These are phyloP conservation scores for Scheffersomyces illinoinensis DNA, from an alignment of 1,139 yeast genomes.

Conservation along the genomic window DNA sequence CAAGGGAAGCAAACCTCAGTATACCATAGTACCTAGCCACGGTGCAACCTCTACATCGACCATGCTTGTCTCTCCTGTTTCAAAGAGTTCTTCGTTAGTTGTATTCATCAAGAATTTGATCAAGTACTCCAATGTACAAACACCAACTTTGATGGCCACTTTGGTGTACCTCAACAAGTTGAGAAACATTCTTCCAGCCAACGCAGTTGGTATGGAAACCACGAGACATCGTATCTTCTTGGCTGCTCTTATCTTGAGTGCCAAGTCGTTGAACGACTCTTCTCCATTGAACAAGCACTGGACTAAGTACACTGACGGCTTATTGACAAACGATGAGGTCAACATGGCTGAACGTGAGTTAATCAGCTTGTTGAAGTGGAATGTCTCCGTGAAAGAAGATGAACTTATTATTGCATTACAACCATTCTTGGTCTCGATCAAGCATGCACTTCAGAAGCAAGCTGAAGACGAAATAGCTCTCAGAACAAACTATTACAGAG, in stretches of 20 bases:
- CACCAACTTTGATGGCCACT: conserved; percentile 92
- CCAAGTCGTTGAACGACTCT: conserved; percentile 89
- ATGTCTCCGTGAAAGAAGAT: conserved; percentile 62
- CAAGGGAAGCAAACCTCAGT: conserved; percentile 28
- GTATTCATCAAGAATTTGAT: conserved; percentile 73
- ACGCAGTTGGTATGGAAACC: conserved; percentile 90
- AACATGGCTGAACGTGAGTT: conserved; percentile 91
- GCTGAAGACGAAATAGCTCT: conserved; percentile 33
- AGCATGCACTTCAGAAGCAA: conserved; percentile 29
- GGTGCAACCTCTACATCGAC: conserved; percentile 8
- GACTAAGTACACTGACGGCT: conserved; percentile 87
- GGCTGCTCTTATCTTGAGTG: conserved; percentile 84
- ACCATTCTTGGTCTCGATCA: conserved; percentile 77
- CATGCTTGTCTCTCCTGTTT: conserved; percentile 27
- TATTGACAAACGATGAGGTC: conserved; percentile 73
- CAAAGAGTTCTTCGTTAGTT: conserved; percentile 38
- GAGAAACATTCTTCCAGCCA: conserved; percentile 76
- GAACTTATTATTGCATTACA: conserved; percentile 71
- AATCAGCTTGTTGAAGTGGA: conserved; percentile 81
- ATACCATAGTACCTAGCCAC: conserved; percentile 13
- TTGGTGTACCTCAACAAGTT: conserved; percentile 78
- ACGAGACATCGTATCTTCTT: conserved; percentile 91
- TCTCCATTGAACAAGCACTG: conserved; percentile 95
- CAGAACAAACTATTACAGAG: conserved; percentile 40
- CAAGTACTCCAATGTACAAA: conserved; percentile 84